phyloP scores from a whole-genome alignment of 306 rosid species.

The Echinosophora koreensis region DNA sequence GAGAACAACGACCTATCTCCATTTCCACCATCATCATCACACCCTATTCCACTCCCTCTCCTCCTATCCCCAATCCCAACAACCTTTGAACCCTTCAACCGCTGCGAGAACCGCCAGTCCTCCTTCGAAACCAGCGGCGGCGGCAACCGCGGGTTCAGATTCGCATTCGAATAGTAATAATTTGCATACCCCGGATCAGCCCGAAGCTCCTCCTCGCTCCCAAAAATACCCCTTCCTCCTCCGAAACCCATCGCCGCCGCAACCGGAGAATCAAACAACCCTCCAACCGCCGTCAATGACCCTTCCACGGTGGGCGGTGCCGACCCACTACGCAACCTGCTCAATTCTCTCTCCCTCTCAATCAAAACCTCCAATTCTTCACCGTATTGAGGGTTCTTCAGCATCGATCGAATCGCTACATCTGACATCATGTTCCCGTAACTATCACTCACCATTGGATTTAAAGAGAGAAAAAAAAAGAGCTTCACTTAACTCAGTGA shows the following conservation, averaged over 20 bases:
- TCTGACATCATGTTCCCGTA: conserved; percentile 76
- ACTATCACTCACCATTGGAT: conserved; percentile 68
- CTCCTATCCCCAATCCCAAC: conserved; percentile 87
- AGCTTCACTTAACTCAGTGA: neutral
- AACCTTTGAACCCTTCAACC: conserved; percentile 70
- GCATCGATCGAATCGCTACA: conserved; percentile 78
- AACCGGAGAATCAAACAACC: conserved; percentile 54
- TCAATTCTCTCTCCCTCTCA: conserved; percentile 74
- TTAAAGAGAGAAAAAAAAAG: neutral
- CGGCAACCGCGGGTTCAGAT: conserved; percentile 86
- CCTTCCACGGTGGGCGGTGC: conserved; percentile 96
- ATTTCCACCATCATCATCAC: conserved; percentile 39
- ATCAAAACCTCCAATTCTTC: conserved; percentile 73
- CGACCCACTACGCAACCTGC: conserved; percentile 82
- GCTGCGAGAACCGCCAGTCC: conserved; percentile 84
- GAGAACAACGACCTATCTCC: conserved; percentile 64
- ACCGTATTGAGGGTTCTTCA: conserved; percentile 56
- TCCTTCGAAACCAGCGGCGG: conserved; percentile 90
- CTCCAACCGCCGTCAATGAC: conserved; percentile 72
- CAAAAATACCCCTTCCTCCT: conserved; percentile 35
- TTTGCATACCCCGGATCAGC: conserved; percentile 85
- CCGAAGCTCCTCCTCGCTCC: conserved; percentile 75
- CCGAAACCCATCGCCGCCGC: conserved; percentile 50
- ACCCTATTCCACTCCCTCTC: conserved; percentile 33
- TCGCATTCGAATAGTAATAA: conserved; percentile 80